These are phyloP conservation scores for Trapa incisa DNA, from an alignment of 345 rosid species.

Conservation along the genomic window DNA sequence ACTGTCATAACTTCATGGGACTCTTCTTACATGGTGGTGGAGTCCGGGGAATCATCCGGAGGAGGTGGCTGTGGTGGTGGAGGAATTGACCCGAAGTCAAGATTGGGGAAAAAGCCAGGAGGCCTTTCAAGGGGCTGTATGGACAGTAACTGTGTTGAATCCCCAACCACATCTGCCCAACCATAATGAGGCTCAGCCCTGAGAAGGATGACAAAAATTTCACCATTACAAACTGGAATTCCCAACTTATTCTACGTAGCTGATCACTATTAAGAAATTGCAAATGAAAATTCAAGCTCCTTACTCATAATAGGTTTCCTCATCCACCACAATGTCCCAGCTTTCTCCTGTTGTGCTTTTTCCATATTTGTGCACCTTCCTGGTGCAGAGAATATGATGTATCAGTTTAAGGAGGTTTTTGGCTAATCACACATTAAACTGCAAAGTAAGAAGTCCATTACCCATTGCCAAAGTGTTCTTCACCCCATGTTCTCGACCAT, in stretches of 20 bases:
- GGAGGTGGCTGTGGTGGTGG: constrained; percentile 15
- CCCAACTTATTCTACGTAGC: not conserved
- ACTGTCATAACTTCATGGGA: not conserved
- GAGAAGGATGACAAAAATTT: constrained; percentile 3
- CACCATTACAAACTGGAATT: not conserved
- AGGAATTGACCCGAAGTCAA: constrained; percentile 54
- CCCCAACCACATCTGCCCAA: constrained; percentile 94
- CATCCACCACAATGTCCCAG: constrained; percentile 95
- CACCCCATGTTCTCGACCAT: constrained; percentile 99
- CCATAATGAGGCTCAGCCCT: constrained; percentile 99
- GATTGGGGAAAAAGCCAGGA: constrained; percentile 72
- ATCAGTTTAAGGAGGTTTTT: not conserved
- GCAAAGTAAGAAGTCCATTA: constrained; percentile 15
- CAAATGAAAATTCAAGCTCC: constrained; percentile 9
- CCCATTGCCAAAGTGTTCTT: constrained; percentile 98
- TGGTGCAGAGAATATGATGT: constrained; percentile 17
- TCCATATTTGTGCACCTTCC: constrained; percentile 96
- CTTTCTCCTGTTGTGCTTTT: constrained; percentile 92
- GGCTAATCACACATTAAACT: not conserved
- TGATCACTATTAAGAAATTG: not conserved
- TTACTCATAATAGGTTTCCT: constrained; percentile 90
- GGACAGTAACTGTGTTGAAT: constrained; percentile 71
- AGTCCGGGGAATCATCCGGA: constrained; percentile 8
- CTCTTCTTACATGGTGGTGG: not conserved
- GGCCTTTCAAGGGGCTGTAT: constrained; percentile 73